These are phyloP conservation scores for Lachnellula arida DNA, from an alignment of 2,329 filamentous ascomycete species.

Conservation along the genomic window DNA sequence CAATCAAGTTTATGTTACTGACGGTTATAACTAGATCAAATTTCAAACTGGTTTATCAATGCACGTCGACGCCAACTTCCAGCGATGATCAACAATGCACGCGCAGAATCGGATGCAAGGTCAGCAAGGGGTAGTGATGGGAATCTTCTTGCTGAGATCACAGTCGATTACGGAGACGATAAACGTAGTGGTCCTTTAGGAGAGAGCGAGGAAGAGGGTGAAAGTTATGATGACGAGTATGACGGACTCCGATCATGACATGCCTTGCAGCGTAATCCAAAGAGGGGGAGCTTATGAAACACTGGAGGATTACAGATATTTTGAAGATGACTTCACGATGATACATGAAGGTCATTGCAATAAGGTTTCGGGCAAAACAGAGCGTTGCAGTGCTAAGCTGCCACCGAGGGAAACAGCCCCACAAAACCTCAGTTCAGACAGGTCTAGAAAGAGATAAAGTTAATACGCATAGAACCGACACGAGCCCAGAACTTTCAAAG, in stretches of 20 bases:
- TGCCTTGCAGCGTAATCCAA: neutral
- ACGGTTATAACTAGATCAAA: slow-evolving; percentile 49
- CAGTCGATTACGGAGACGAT: slow-evolving; percentile 35
- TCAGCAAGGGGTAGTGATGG: slow-evolving; percentile 13
- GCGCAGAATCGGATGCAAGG: slow-evolving; percentile 29
- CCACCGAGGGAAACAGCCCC: too few relatives aligned
- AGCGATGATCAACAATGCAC: slow-evolving; percentile 50
- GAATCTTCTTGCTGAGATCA: slow-evolving; percentile 27
- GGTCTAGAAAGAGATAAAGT: too few relatives aligned
- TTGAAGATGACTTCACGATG: too few relatives aligned
- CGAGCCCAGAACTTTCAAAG: too few relatives aligned
- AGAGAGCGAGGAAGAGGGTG: slow-evolving; percentile 47
- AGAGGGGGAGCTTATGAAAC: slow-evolving; percentile 1
- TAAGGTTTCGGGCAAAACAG: too few relatives aligned
- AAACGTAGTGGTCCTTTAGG: slow-evolving; percentile 40
- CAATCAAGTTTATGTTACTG: neutral
- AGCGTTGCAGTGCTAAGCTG: too few relatives aligned
- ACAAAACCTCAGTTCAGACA: too few relatives aligned
- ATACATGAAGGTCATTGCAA: too few relatives aligned
- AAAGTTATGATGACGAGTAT: slow-evolving; percentile 41
- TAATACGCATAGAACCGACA: too few relatives aligned
- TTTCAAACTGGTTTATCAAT: slow-evolving; percentile 81
- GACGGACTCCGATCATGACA: neutral
- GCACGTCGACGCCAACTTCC: slow-evolving; percentile 63
- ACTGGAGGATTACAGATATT: neutral